Evolutionary conservation across 164 flowering plant genomes (phyloP), one percentile per base, ranked within the genome.

Genomic region (Saururus chinensis): DNA sequence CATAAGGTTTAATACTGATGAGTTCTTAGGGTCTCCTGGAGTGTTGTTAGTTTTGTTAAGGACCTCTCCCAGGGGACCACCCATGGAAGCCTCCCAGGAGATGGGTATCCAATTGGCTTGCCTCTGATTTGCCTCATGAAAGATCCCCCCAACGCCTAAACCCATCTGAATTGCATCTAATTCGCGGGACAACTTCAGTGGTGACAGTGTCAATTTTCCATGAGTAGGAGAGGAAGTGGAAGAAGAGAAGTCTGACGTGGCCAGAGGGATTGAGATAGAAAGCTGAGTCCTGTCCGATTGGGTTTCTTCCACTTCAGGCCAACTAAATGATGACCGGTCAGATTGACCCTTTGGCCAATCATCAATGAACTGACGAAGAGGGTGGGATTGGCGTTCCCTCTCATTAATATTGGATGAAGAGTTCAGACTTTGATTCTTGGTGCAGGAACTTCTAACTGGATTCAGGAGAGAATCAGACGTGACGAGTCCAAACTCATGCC

Each of bases 21-120:
- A 63, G 64, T 62, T 79, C 64, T 75, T 75, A 56, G 68, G 37
- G 8, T 68, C 81, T 19, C 37, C 71, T 10, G 64, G 56, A 22
- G 51, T 64, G 65, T 61, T 79, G 23, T 61, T 77, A 13, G 79
- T 75, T 49, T 59, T 79, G 60, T 82, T 78, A 68, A 89, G 62
- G 35, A 79, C 96, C 72, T 92, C 98, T 1, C 92, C 98, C 0
- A 92, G 78, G 14, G 98, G 96, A 16, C 98, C 98, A 0, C 96
- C 95, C 72, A 84, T 66, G 35, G 96, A 84, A 51, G 52, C 75
- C 57, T 75, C 87, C 95, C 95, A 84, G 25, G 84, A 61, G 19
- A 80, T 74, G 0, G 93, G 89, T 49, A 81, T 73, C 90, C 87
- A 88, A 61, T 67, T 74, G 0, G 78, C 66, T 66, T 78, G 83